Base-by-base conservation (phyloP, 345 rosid genomes). In the Rhodomyrtus tomentosa region DNA sequence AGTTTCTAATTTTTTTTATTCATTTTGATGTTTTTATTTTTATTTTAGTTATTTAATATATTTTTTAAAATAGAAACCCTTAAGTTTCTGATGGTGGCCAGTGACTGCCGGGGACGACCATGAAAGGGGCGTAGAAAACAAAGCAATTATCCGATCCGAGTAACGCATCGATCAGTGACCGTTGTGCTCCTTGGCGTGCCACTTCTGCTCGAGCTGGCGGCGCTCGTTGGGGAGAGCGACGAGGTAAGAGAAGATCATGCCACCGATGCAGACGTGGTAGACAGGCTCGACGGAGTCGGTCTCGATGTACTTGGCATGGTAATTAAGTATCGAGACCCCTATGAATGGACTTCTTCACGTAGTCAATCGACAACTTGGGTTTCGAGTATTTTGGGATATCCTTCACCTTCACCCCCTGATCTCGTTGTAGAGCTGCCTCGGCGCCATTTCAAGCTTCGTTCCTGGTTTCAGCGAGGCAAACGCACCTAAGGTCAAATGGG, bases 181-280 rank as follows among this genome's bases (percentile, higher is more conserved):
- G 68, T 84, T 92, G 80, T 94, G 96, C 80, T 93, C 95, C 89
- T 91, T 88, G 52, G 97, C 97, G 81, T 95, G 97, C 88, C 91
- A 94, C 91, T 92, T 90, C 89, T 94, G 98, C 91, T 88, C 98
- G 54, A 95, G 98, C 80, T 95, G 98, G 91, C 98, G 98, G 79
- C 98, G 98, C 87, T 94, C 98, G 83, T 95, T 93, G 3, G 98
- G 98, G 58, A 95, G 98, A 76, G 98, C 98, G 49, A 95, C 88
- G 36, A 95, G 96, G 88, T 94, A 95, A 29, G 98, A 95, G 82
- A 95, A 90, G 81, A 90, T 86, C 93, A 95, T 91, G 82, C 98
- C 98, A 4, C 94, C 94, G 82, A 86, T 90, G 88, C 95, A 94
- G 87, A 95, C 91, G 81, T 95, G 98, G 72, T 68, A 91, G 82